Evolutionary conservation across 495 filamentous ascomycete genomes (phyloP).

Genomic region (Xylaria palmicola): DNA sequence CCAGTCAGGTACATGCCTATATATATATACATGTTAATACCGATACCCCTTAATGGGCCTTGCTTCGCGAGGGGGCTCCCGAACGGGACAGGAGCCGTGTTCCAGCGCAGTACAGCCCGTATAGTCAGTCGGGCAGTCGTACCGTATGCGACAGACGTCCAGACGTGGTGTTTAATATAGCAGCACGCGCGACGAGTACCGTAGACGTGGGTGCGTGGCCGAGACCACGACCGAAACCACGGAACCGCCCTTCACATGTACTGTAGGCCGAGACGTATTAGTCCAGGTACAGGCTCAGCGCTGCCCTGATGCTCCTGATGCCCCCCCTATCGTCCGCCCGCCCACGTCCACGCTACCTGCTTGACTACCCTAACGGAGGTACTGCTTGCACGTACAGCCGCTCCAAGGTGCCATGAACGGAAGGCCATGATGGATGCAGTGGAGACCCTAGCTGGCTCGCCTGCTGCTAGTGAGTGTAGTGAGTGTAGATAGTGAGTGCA

Average conservation of each 20-base stretch:
- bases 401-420: background rate
- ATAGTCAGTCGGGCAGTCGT: slow-evolving; percentile 7
- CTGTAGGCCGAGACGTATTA: background rate
- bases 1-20: too few species aligned
- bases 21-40: background rate
- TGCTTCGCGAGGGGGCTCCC: background rate
- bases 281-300: background rate
- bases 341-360: background rate
- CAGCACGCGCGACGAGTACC: slow-evolving; percentile 2
- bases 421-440: slow-evolving; percentile 10
- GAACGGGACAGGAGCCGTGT: background rate
- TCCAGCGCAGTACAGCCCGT: background rate
- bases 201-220: background rate
- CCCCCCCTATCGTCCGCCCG: slow-evolving; percentile 1
- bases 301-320: background rate
- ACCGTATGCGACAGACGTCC: background rate
- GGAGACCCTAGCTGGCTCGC: slow-evolving; percentile 9
- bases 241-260: background rate
- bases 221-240: background rate
- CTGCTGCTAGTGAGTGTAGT: slow-evolving; percentile 18
- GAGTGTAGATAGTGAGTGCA: too few species aligned
- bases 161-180: background rate
- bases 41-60: slow-evolving; percentile 3
- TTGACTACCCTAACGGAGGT: background rate
- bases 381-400: background rate